phyloP scores from a whole-genome alignment of 208 protist species.

The Crithidia expoeki region DNA sequence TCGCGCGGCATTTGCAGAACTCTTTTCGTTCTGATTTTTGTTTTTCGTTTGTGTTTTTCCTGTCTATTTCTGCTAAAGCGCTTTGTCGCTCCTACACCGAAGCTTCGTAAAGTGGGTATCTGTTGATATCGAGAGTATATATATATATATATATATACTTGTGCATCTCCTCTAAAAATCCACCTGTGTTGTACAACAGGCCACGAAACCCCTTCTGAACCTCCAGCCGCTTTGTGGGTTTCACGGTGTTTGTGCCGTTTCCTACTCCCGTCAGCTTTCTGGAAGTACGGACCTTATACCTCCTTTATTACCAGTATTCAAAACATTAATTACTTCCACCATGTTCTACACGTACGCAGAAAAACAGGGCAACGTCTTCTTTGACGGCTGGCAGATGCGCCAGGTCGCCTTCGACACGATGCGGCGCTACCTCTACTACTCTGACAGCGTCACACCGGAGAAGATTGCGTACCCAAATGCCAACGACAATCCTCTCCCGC shows the following conservation, averaged over 20 bases:
- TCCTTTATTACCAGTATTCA: neutral
- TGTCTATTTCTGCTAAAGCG: no score
- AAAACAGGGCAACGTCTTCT: constrained; percentile 56
- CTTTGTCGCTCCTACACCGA: neutral
- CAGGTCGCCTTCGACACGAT: constrained; percentile 72
- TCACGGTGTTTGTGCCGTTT: no score
- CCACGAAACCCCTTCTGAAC: no score
- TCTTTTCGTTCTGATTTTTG: neutral
- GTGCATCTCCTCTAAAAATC: no score
- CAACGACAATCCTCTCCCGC: constrained; percentile 30
- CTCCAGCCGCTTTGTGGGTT: no score
- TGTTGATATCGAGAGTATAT: no score
- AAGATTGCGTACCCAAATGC: constrained; percentile 40
- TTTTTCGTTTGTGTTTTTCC: neutral
- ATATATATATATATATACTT: no score
- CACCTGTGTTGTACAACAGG: no score
- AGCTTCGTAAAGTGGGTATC: neutral
- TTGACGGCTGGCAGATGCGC: constrained; percentile 65
- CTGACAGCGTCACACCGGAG: constrained; percentile 25
- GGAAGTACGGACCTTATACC: no score
- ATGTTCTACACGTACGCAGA: constrained; percentile 75
- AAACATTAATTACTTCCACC: neutral
- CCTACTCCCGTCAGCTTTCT: no score
- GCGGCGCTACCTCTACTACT: constrained; percentile 76
- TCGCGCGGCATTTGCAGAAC: neutral